Percentiles rank a stretch among this genome's conserved stretches.
phyloP scores from a whole-genome alignment of 352 stramenopile genomes.

The Phytophthora ohioensis region DNA sequence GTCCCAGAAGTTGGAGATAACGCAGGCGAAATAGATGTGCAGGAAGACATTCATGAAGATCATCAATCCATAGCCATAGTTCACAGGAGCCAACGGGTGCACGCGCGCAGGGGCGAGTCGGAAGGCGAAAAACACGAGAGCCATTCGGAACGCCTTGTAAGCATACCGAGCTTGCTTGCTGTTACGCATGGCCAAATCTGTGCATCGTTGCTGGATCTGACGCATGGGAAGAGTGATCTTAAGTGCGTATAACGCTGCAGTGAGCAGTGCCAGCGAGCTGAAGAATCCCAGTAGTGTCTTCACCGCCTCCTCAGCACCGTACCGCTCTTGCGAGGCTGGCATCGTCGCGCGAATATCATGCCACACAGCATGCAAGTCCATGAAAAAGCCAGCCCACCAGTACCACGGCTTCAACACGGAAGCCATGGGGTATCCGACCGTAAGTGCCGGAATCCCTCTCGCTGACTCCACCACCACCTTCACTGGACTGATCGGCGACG shows the following conservation, averaged over 20 bases:
- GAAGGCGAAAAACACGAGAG: slow-evolving; percentile 63
- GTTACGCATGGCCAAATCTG: slow-evolving; percentile 65
- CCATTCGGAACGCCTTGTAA: slow-evolving; percentile 67
- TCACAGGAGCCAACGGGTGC: slow-evolving; percentile 73
- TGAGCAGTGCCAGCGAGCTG: slow-evolving; percentile 65
- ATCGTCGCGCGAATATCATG: slow-evolving; percentile 86
- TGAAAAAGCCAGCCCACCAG: slow-evolving; percentile 86
- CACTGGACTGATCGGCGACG: slow-evolving; percentile 84
- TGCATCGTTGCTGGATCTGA: slow-evolving; percentile 66
- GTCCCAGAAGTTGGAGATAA: slow-evolving; percentile 86
- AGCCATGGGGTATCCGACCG: slow-evolving; percentile 88
- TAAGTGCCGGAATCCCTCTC: slow-evolving; percentile 77
- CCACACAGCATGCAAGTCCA: slow-evolving; percentile 86
- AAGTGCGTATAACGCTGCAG: slow-evolving; percentile 63
- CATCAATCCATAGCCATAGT: slow-evolving; percentile 80
- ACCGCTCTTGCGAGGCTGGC: slow-evolving; percentile 71
- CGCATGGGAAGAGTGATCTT: slow-evolving; percentile 74
- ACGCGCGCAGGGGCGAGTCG: slow-evolving; percentile 68
- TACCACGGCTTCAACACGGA: slow-evolving; percentile 91
- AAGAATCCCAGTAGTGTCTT: slow-evolving; percentile 76
- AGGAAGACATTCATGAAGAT: slow-evolving; percentile 86
- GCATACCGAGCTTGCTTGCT: slow-evolving; percentile 53
- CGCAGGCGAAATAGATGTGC: slow-evolving; percentile 77
- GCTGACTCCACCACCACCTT: slow-evolving; percentile 89
- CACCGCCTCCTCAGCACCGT: slow-evolving; percentile 70